Conservation (phyloP, 1,139 yeast genomes). For the Zygoascus sp. region DNA sequence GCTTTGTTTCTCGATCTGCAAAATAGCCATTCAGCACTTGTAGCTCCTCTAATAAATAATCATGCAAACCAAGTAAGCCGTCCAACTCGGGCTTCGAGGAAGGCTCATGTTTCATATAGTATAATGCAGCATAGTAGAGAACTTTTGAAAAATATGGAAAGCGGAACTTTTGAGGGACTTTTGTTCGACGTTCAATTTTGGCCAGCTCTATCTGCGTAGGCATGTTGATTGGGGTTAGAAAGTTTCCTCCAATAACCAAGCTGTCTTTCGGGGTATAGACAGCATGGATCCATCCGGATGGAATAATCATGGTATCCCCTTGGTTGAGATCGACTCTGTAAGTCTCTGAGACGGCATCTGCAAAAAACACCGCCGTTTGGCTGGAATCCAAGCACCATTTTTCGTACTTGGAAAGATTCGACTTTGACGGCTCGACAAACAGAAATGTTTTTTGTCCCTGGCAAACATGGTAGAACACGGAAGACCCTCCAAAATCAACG, state of each 20-base stretch:
- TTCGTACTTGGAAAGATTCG: conserved; percentile 57
- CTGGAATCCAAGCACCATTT: conserved; percentile 68
- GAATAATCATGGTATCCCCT: conserved; percentile 78
- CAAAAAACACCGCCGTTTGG: conserved; percentile 65
- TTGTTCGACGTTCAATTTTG: conserved; percentile 59
- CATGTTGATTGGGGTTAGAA: conserved; percentile 60
- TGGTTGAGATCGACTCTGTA: conserved; percentile 56
- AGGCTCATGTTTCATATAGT: conserved; percentile 10
- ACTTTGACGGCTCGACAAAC: conserved; percentile 69
- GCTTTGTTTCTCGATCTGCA: not conserved
- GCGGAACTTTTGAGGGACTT: conserved; percentile 69
- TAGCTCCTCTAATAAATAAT: conserved; percentile 8
- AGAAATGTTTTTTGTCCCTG: conserved; percentile 69
- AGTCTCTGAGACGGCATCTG: conserved; percentile 48
- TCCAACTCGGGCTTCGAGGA: conserved; percentile 4
- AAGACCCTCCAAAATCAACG: conserved; percentile 88
- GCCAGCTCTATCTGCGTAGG: conserved; percentile 58
- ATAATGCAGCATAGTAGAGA: conserved; percentile 52
- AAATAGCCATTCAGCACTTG: not conserved
- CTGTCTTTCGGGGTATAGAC: conserved; percentile 82
- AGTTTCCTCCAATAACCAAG: conserved; percentile 83
- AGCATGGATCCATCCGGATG: conserved; percentile 93
- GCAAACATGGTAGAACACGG: conserved; percentile 80
- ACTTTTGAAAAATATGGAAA: conserved; percentile 74
- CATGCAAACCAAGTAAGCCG: conserved; percentile 6